Evolutionary conservation across 345 rosid species (phyloP), one percentile per base, ranked within the genome.

Genomic region (Brassica cretica): DNA sequence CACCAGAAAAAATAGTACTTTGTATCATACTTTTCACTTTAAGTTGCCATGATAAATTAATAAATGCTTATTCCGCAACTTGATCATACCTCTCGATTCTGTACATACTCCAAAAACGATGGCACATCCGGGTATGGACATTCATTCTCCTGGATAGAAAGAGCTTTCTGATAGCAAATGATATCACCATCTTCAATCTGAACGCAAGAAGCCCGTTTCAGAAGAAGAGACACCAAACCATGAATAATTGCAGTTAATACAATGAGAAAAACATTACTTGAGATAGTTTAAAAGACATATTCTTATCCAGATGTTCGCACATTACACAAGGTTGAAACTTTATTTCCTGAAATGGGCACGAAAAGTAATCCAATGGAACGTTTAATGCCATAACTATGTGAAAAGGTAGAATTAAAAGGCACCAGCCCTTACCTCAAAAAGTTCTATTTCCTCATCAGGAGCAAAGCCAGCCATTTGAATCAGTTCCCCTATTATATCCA

Each of bases 101-200:
- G 97, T 76, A 93, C 96, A 81, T 87, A 91, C 77, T 91, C 99
- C 86, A 95, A 82, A 87, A 85, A 93, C 16, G 96, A 89, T 73
- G 97, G 94, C 70, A 93, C 91, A 65, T 91, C 86, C 18, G 94
- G 96, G 83, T 91, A 91, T 41, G 74, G 81, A 65, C 67, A 85
- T 64, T 85, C 88, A 75, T 80, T 87, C 75, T 86, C 91, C 76
- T 80, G 73, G 77, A 86, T 87, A 62, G 85, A 80, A 71, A 83
- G 68, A 76, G 84, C 68, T 82, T 91, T 95, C 85, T 95, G 99
- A 85, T 87, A 95, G 87, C 98, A 95, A 66, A 95, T 89, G 70
- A 95, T 90, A 76, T 95, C 99, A 61, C 99, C 98, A 83, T 95
- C 99, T 88, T 93, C 98, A 78, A 93, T 84, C 96, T 90, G 87